Percentiles rank a stretch among this genome's conserved stretches.
phyloP scores from a whole-genome alignment of 768 basidiomycete species.

The Lyophyllum shimeji region DNA sequence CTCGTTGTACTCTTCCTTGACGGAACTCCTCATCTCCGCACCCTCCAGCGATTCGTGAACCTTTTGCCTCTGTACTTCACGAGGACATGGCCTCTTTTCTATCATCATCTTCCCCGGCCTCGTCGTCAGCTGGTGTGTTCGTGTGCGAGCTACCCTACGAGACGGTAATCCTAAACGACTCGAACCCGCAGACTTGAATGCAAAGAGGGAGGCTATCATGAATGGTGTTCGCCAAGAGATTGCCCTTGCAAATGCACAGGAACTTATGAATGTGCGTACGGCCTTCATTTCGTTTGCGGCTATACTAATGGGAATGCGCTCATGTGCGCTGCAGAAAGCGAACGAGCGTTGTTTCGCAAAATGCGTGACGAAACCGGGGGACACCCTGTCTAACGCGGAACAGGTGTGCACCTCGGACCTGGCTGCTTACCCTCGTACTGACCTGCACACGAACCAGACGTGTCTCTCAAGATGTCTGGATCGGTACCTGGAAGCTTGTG shows the following conservation, averaged over 20 bases:
- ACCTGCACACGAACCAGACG: constrained; percentile 42
- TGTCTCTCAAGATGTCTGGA: constrained; percentile 78
- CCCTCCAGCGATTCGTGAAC: background rate
- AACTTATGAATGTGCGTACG: constrained; percentile 68
- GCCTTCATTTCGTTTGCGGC: background rate
- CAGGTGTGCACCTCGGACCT: constrained; percentile 46
- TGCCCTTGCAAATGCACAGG: constrained; percentile 73
- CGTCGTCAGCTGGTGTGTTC: constrained; percentile 23
- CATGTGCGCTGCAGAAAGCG: constrained; percentile 62
- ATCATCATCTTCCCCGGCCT: constrained; percentile 28
- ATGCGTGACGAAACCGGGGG: constrained; percentile 75
- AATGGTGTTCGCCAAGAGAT: constrained; percentile 67
- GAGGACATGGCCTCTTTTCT: background rate
- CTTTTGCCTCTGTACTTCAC: background rate
- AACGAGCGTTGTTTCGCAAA: constrained; percentile 77
- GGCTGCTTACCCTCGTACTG: background rate
- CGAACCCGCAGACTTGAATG: constrained; percentile 35
- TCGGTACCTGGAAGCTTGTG: constrained; percentile 84
- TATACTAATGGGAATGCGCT: background rate
- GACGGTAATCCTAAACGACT: background rate
- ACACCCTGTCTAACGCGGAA: constrained; percentile 67
- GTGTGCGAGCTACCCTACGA: background rate
- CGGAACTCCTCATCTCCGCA: background rate
- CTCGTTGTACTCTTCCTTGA: background rate
- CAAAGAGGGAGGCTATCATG: constrained; percentile 59